These are phyloP conservation scores for Collybia sordida DNA, from an alignment of 768 basidiomycete genomes.

Conservation along the genomic window DNA sequence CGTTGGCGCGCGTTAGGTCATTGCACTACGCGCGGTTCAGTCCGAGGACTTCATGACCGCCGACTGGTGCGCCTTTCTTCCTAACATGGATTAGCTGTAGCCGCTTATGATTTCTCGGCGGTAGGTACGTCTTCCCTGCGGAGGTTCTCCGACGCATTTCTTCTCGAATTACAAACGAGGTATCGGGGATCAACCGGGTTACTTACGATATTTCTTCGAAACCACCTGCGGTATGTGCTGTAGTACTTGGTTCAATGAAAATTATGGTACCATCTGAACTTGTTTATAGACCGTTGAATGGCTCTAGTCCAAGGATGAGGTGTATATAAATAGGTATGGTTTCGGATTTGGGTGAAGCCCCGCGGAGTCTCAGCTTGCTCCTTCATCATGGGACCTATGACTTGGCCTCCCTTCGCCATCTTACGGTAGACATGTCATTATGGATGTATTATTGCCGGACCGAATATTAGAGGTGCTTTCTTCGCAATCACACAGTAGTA, in stretches of 20 bases:
- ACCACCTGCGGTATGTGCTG: slow-evolving; percentile 77
- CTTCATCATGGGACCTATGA: too few relatives aligned
- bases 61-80: slow-evolving; percentile 69
- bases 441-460: too few relatives aligned
- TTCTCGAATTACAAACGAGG: slow-evolving; percentile 97
- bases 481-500: too few relatives aligned
- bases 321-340: too few relatives aligned
- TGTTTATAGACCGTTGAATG: slow-evolving; percentile 47
- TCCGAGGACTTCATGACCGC: slow-evolving; percentile 99
- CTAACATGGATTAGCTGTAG: not conserved
- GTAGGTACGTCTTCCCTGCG: slow-evolving; percentile 93
- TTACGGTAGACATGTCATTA: too few relatives aligned
- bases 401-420: too few relatives aligned
- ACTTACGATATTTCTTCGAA: slow-evolving; percentile 97
- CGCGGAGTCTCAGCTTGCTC: too few relatives aligned
- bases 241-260: slow-evolving; percentile 3
- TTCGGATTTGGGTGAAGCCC: too few relatives aligned
- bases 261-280: slow-evolving; percentile 10
- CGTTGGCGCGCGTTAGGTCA: slow-evolving; percentile 53
- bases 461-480: too few relatives aligned
- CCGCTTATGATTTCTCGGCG: slow-evolving; percentile 16
- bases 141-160: slow-evolving; percentile 89
- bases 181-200: slow-evolving; percentile 92
- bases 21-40: slow-evolving; percentile 91
- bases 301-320: slow-evolving; percentile 27